Percentiles rank a stretch among this genome's conserved stretches.
These are phyloP conservation scores for Pseudonectria foliicola DNA, from an alignment of 2,329 filamentous ascomycete genomes.

Conservation along the genomic window DNA sequence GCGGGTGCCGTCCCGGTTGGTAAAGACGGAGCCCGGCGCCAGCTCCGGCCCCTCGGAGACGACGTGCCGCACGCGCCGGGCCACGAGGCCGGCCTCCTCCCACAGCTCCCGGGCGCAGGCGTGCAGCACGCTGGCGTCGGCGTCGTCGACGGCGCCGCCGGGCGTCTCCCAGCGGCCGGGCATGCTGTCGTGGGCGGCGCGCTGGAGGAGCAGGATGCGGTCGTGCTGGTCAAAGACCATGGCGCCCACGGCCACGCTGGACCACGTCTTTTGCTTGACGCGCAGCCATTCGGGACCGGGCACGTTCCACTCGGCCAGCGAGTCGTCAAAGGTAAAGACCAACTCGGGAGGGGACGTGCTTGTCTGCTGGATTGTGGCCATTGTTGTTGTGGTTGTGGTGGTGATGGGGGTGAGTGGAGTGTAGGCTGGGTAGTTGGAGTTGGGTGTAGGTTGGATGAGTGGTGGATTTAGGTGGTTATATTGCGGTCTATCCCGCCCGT, in stretches of 20 bases:
- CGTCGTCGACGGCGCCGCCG: slow-evolving; percentile 39
- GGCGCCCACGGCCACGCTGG: slow-evolving; percentile 26
- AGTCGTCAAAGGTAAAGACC: slow-evolving; percentile 17
- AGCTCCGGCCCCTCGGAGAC: slow-evolving; percentile 21
- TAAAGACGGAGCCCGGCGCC: slow-evolving; percentile 23
- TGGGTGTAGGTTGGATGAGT: too few relatives aligned
- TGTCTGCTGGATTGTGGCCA: background rate
- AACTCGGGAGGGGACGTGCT: slow-evolving; percentile 4
- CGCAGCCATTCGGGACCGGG: slow-evolving; percentile 19
- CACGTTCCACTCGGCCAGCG: slow-evolving; percentile 18
- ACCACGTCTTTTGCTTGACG: slow-evolving; percentile 17
- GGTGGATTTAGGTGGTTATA: too few relatives aligned
- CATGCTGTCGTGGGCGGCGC: slow-evolving; percentile 36
- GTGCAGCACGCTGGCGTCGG: slow-evolving; percentile 34
- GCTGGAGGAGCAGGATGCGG: slow-evolving; percentile 39
- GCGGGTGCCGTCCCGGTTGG: slow-evolving; percentile 25
- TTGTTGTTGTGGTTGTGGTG: slow-evolving; percentile 5
- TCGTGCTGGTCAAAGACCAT: slow-evolving; percentile 28
- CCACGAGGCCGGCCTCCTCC: slow-evolving; percentile 39
- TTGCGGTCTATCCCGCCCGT: too few relatives aligned
- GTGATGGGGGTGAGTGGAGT: background rate
- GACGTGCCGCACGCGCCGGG: slow-evolving; percentile 20
- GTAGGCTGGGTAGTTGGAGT: background rate
- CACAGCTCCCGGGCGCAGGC: slow-evolving; percentile 40
- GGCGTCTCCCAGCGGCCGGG: slow-evolving; percentile 42